Evolutionary conservation across 1,139 yeast genomes (phyloP).

Genomic region (Blastobotrys elegans): DNA sequence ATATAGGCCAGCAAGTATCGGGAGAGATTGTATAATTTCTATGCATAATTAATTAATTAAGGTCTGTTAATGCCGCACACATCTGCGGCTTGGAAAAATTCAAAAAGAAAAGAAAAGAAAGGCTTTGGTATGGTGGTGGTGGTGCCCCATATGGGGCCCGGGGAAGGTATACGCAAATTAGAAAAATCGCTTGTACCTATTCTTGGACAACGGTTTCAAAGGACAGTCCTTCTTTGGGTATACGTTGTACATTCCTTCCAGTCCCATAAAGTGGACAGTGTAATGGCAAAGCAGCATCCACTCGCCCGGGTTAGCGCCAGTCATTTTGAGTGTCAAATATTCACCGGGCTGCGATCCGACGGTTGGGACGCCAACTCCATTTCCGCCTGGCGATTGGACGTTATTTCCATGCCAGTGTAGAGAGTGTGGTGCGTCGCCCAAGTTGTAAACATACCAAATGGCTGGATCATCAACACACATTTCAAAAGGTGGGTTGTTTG

Average conservation of each 20-base stretch:
- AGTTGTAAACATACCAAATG: conserved; percentile 11
- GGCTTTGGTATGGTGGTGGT: too few relatives aligned
- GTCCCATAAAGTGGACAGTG: conserved; percentile 8
- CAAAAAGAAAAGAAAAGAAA: too few relatives aligned
- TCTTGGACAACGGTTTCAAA: conserved; percentile 7
- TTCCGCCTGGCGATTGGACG: background rate
- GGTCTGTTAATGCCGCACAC: background rate
- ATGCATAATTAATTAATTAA: too few relatives aligned
- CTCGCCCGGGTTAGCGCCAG: conserved; percentile 7
- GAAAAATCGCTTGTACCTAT: conserved; percentile 1
- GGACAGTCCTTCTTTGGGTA: conserved; percentile 6
- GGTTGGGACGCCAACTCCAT: conserved; percentile 7
- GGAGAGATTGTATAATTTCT: conserved; percentile 1
- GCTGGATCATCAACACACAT: conserved; percentile 11
- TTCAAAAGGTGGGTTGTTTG: conserved; percentile 9
- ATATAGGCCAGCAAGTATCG: background rate
- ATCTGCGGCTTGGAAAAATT: background rate
- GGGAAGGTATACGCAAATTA: too few relatives aligned
- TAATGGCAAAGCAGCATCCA: conserved; percentile 12
- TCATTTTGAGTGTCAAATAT: conserved; percentile 3
- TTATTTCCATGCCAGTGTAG: conserved; percentile 11
- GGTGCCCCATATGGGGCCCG: too few relatives aligned
- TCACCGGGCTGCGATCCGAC: conserved; percentile 7
- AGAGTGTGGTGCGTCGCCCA: conserved; percentile 12
- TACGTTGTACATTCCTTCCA: conserved; percentile 9